phyloP scores from a whole-genome alignment of 73 alveolate genomes.

The Effrenium voratum region DNA sequence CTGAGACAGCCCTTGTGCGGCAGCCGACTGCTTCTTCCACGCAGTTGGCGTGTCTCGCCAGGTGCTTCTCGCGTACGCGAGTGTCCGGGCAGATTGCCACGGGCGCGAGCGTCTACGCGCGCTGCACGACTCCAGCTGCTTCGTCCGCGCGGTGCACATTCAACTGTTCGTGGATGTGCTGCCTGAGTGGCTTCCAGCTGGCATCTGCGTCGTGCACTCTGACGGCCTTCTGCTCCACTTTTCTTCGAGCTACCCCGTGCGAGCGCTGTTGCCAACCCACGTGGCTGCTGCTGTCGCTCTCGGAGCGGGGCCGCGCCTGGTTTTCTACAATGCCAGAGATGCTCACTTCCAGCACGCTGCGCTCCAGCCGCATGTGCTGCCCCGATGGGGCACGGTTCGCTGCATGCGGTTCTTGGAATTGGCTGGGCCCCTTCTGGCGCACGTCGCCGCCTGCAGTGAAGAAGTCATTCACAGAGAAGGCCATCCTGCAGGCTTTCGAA shows the following conservation, averaged over 20 bases:
- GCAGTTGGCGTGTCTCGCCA: not conserved
- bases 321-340: not conserved
- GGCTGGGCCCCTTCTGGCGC: not conserved
- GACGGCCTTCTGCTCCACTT: not conserved
- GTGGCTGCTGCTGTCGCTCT: not conserved
- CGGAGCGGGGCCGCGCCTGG: not conserved
- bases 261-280: not conserved
- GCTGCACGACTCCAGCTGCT: not conserved
- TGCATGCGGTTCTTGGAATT: not conserved
- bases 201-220: not conserved
- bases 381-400: not conserved
- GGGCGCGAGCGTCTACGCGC: not conserved
- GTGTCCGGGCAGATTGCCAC: not conserved
- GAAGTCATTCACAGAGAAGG: not conserved
- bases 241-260: not conserved
- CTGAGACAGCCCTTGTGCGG: too few species aligned
- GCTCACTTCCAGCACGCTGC: not conserved
- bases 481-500: conserved; percentile 7
- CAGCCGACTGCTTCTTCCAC: not conserved
- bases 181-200: not conserved
- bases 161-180: not conserved
- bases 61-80: not conserved
- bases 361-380: not conserved
- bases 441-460: not conserved
- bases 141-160: not conserved